A percentile compares a stretch with the other conserved stretches of the same genome.
Evolutionary conservation across 208 protist genomes (phyloP).

Genomic region (Trypanosoma avium): DNA sequence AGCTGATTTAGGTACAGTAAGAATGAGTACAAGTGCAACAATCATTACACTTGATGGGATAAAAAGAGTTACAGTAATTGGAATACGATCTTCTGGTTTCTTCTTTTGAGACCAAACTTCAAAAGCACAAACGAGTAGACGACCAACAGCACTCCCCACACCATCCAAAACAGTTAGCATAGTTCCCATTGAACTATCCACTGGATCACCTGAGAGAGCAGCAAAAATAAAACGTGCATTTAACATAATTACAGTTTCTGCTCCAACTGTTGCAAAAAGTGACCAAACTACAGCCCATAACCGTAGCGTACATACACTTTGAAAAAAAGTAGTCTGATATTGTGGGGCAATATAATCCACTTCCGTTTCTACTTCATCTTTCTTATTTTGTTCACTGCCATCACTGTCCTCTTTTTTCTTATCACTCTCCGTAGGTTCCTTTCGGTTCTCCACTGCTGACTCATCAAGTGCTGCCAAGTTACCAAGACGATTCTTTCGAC

Average conservation of each 20-base stretch:
- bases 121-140: constrained; percentile 63
- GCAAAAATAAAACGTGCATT: constrained; percentile 79
- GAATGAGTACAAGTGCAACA: constrained; percentile 35
- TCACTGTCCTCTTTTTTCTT: neutral
- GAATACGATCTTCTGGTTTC: constrained; percentile 58
- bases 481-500: too few relatives aligned
- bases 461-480: too few relatives aligned
- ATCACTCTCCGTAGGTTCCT: too few relatives aligned
- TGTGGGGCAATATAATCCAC: constrained; percentile 63
- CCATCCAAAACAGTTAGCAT: constrained; percentile 68
- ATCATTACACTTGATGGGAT: constrained; percentile 47
- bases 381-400: neutral
- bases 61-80: constrained; percentile 60
- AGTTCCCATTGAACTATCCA: constrained; percentile 38
- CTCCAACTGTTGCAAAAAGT: constrained; percentile 53
- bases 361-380: constrained; percentile 21
- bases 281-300: constrained; percentile 62
- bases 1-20: constrained; percentile 32
- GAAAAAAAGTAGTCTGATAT: constrained; percentile 62
- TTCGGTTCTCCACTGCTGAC: too few relatives aligned
- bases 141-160: constrained; percentile 60
- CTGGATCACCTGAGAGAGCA: constrained; percentile 36
- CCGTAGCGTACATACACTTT: constrained; percentile 43
- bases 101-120: constrained; percentile 69
- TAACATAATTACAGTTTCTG: constrained; percentile 62